A percentile compares a stretch with the other conserved stretches of the same genome.
phyloP scores from a whole-genome alignment of 75 land plant genomes.

The Chamaecyparis obtusa region DNA sequence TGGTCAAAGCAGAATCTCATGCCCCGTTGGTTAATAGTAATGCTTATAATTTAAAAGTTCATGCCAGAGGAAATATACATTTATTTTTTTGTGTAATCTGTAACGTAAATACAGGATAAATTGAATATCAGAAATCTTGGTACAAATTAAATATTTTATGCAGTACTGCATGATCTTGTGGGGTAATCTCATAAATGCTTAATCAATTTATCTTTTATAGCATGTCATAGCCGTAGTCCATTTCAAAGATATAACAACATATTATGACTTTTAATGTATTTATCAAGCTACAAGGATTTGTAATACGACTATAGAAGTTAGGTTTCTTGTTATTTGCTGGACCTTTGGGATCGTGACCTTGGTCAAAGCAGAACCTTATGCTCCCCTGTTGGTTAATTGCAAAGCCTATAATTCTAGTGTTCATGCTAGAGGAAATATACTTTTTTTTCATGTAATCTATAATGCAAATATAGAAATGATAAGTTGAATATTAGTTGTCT shows the following conservation, averaged over 20 bases:
- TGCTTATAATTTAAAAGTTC: background rate
- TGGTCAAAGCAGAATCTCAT: background rate
- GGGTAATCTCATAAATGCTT: no score
- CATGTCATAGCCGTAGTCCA: background rate
- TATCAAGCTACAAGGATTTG: background rate
- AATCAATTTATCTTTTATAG: background rate
- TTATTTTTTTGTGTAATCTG: no score
- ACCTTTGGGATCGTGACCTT: background rate
- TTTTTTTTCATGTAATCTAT: background rate
- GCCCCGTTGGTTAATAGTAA: background rate
- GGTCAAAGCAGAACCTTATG: background rate
- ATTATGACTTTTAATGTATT: background rate
- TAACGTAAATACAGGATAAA: no score
- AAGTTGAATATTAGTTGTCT: no score
- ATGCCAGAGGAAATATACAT: no score
- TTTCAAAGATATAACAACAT: background rate
- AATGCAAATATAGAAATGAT: background rate
- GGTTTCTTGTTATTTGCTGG: background rate
- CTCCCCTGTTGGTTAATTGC: background rate
- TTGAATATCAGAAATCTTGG: no score
- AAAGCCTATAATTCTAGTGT: background rate
- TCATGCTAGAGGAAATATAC: no score
- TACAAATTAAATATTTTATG: no score
- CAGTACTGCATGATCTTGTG: no score
- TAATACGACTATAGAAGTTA: background rate